A percentile compares a stretch with the other conserved stretches of the same genome.
Conservation (phyloP, 2,329 filamentous ascomycete species). For the Didymella segeticola region DNA sequence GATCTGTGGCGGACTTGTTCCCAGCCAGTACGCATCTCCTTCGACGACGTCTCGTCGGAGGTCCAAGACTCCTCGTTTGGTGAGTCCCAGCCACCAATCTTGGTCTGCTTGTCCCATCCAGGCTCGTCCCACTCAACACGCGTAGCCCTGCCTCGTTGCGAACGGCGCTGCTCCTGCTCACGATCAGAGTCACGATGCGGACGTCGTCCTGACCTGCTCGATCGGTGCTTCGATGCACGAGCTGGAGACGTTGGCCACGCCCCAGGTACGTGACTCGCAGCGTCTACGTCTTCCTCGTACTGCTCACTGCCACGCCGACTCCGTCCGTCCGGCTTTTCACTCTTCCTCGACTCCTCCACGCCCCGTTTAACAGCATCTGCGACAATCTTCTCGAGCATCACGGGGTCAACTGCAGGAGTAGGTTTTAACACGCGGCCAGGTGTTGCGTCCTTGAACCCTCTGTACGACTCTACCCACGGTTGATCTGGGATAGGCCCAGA, state of each 20-base stretch:
- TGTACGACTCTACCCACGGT: not conserved
- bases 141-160: constrained; percentile 10
- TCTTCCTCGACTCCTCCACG: constrained; percentile 25
- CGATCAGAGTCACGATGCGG: not conserved
- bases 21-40: not conserved
- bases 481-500: constrained; percentile 32
- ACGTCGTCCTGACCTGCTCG: not conserved
- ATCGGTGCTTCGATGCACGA: not conserved
- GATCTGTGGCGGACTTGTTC: constrained; percentile 1
- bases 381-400: constrained; percentile 26
- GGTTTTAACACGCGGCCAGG: not conserved
- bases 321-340: not conserved
- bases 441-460: not conserved
- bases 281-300: not conserved
- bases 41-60: constrained; percentile 24
- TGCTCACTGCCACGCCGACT: not conserved
- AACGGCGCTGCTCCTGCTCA: constrained; percentile 5
- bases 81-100: constrained; percentile 19
- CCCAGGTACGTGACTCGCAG: constrained; percentile 28
- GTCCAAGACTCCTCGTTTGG: constrained; percentile 30
- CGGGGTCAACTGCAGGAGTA: constrained; percentile 18
- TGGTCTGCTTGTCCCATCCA: constrained; percentile 17
- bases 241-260: constrained; percentile 34
- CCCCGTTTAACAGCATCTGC: constrained; percentile 32
- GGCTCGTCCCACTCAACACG: constrained; percentile 22